phyloP scores from a whole-genome alignment of 2,329 filamentous ascomycete genomes.

The Sporothrix globosa region DNA sequence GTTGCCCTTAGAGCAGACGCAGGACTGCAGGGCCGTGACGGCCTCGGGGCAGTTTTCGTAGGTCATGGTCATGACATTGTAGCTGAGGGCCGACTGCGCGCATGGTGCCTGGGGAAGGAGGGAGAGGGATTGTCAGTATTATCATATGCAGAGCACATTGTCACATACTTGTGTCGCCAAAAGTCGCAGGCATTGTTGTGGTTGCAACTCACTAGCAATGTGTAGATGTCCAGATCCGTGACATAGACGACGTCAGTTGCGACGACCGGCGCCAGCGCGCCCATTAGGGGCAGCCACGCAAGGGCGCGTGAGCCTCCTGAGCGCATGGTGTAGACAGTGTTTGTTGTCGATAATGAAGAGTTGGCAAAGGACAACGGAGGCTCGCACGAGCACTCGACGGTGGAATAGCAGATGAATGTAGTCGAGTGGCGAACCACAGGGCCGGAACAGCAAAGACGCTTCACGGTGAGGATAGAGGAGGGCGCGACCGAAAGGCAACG shows the following conservation, averaged over 20 bases:
- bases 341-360: background rate
- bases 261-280: conserved; percentile 1
- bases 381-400: background rate
- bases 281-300: conserved; percentile 32
- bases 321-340: conserved; percentile 23
- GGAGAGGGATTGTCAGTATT: background rate
- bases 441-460: background rate
- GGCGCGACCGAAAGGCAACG: background rate
- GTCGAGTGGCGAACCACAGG: background rate
- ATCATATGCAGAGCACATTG: background rate
- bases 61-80: conserved; percentile 51
- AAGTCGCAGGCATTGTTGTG: background rate
- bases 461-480: background rate
- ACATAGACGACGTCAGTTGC: conserved; percentile 46
- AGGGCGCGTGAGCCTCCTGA: conserved; percentile 1
- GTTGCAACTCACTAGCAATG: conserved; percentile 45
- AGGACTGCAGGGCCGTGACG: conserved; percentile 53
- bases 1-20: conserved; percentile 56
- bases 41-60: conserved; percentile 49
- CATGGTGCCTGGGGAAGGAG: conserved; percentile 53
- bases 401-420: background rate
- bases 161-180: background rate
- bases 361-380: background rate
- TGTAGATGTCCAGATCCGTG: conserved; percentile 51
- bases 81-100: conserved; percentile 51